These are phyloP conservation scores for Rhododendron griersonianum DNA, from an alignment of 148 eudicot genomes.

Conservation along the genomic window DNA sequence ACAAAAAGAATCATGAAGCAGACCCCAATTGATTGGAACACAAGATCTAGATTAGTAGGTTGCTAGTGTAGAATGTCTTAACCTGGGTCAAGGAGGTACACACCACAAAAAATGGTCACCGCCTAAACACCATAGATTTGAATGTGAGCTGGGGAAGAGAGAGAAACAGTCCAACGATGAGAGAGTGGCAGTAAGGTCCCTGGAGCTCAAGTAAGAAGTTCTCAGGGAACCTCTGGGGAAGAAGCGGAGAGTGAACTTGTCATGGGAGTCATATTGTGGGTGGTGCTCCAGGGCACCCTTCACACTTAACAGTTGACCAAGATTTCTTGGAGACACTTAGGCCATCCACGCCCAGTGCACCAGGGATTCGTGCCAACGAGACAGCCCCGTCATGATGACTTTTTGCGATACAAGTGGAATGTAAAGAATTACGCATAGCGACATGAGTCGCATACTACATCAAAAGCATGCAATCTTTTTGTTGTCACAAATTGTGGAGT, in stretches of 20 bases:
- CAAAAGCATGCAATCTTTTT: slow-evolving; percentile 2
- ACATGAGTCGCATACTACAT: neutral
- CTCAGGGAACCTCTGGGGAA: neutral
- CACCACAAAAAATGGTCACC: neutral
- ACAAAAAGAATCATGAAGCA: neutral
- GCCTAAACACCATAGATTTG: neutral
- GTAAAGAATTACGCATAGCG: neutral
- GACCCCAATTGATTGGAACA: neutral
- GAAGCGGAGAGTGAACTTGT: neutral
- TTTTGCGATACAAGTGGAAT: neutral
- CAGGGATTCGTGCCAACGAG: neutral
- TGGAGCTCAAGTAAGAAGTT: neutral
- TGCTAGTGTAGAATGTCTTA: neutral
- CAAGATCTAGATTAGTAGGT: neutral
- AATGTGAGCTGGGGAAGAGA: neutral
- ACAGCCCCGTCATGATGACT: neutral
- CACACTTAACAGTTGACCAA: neutral
- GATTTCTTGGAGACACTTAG: neutral
- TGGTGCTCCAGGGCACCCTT: neutral
- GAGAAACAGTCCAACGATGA: neutral
- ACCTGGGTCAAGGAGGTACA: neutral
- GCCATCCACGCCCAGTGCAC: neutral
- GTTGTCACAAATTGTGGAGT: neutral
- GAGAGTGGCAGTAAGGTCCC: neutral
- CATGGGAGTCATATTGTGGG: neutral